Evolutionary conservation across 139 green algal species (phyloP), one percentile per base, ranked within the genome.

Genomic region (Nannochloris sp.): DNA sequence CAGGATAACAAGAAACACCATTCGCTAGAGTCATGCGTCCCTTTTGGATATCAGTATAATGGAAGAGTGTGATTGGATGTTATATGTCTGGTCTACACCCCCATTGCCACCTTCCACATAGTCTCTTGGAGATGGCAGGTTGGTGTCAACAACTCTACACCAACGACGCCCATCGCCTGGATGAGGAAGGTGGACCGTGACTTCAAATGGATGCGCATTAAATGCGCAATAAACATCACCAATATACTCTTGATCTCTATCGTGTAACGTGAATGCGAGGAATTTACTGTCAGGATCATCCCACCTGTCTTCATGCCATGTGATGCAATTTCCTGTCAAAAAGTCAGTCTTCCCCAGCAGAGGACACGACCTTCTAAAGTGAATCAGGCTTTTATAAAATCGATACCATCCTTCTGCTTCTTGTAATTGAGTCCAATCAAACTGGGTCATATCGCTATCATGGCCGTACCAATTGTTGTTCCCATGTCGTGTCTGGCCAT

Each of bases 401-500:
- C 50, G 57, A 59, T 78, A 79, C 72, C 68, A 81, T 20, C 73
- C 71, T 29, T 61, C n/a, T 2, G n/a, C 23, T 45, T 61, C 28
- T 45, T 61, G 13, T 48, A 83, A 56, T 46, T 68, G 50, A 30
- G 79, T 62, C 87, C 87, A 95, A 40, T 93, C 55, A 75, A 91
- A 85, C 26, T 83, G 75, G 6, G 82, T 83, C 72, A 91, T 79
- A 6, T 70, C n/a, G 11, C 65, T 89, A 81, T 99, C 90, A 63
- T 99, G 93, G 10, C 93, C 93, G 66, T 99, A 99, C 79, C 84
- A 96, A 86, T 99, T 99, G 84, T 99, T 99, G 84, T 99, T 99
- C 60, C 93, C 93, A 17, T 75, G 17, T 16, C 88, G 79, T 3
- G 82, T 90, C 33, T 90, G 74, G 10, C 46, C 60, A 40, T 66